phyloP scores from a whole-genome alignment of 1,139 yeast genomes.

The Debaryomyces robertsiae region DNA sequence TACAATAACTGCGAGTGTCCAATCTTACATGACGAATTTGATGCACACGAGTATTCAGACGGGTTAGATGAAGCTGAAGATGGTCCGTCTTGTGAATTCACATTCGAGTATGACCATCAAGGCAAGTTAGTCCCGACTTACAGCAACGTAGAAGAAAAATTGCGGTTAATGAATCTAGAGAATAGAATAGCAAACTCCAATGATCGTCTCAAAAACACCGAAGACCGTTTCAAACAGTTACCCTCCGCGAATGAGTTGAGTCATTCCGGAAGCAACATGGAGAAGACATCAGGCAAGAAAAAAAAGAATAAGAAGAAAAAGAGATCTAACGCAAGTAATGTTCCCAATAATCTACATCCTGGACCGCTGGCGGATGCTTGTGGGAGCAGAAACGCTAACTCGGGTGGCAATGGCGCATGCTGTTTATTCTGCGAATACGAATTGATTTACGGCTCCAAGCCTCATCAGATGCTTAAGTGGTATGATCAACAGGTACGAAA shows the following conservation, averaged over 20 bases:
- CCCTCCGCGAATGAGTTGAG: constrained; percentile 22
- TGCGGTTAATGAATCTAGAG: constrained; percentile 32
- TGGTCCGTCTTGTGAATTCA: constrained; percentile 47
- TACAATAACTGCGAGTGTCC: constrained; percentile 36
- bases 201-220: neutral
- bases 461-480: constrained; percentile 31
- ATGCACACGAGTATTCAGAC: constrained; percentile 19
- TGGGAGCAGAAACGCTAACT: constrained; percentile 13
- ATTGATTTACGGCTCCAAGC: constrained; percentile 49
- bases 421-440: constrained; percentile 68
- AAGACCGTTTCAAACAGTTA: constrained; percentile 13
- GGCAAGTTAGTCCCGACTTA: constrained; percentile 48
- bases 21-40: constrained; percentile 19
- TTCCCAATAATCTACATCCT: neutral
- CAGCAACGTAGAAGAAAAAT: constrained; percentile 43
- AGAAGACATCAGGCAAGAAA: constrained; percentile 25
- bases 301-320: constrained; percentile 27
- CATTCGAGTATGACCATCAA: constrained; percentile 46
- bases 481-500: constrained; percentile 31
- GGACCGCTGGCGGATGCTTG: neutral
- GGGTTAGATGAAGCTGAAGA: constrained; percentile 21
- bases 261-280: constrained; percentile 16
- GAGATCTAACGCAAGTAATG: constrained; percentile 2
- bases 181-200: constrained; percentile 11
- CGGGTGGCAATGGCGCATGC: constrained; percentile 19